Conservation (phyloP, 805 yeast species). For the Metschnikowia borealis region DNA sequence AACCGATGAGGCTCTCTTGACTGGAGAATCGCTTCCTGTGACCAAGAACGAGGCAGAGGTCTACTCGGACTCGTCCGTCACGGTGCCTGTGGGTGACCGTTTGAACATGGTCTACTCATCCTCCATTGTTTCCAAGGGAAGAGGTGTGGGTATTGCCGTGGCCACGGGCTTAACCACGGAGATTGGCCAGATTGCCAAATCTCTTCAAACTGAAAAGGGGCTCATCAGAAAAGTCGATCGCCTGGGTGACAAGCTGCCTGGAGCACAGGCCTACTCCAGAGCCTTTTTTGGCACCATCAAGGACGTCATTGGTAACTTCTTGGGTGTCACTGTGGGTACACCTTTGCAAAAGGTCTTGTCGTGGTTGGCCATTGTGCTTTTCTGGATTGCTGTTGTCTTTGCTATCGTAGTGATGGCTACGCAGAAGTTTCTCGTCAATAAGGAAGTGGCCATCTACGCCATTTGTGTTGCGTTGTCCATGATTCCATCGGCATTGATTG, state of each 20-base stretch:
- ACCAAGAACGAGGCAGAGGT: conserved; percentile 45
- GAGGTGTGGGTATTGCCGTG: conserved; percentile 66
- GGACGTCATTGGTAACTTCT: conserved; percentile 59
- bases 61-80: conserved; percentile 27
- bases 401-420: conserved; percentile 87
- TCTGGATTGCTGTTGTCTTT: conserved; percentile 74
- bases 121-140: conserved; percentile 67
- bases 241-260: conserved; percentile 39
- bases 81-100: conserved; percentile 68
- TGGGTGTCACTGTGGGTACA: conserved; percentile 77
- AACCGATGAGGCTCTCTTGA: conserved; percentile 63
- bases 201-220: conserved; percentile 28
- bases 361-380: conserved; percentile 68
- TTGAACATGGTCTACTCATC: conserved; percentile 69
- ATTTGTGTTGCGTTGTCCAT: conserved; percentile 78
- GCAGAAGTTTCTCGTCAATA: conserved; percentile 68
- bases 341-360: conserved; percentile 76
- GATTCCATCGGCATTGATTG: conserved; percentile 79
- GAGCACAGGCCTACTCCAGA: conserved; percentile 38
- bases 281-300: conserved; percentile 48
- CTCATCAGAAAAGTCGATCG: conserved; percentile 39
- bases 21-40: conserved; percentile 68
- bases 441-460: conserved; percentile 83
- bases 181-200: conserved; percentile 64
- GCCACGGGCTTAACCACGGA: conserved; percentile 70